Percentiles rank a stretch among this genome's conserved stretches.
phyloP scores from a whole-genome alignment of 192 early-diverging fungal species.

The Lunasporangiospora selenospora region DNA sequence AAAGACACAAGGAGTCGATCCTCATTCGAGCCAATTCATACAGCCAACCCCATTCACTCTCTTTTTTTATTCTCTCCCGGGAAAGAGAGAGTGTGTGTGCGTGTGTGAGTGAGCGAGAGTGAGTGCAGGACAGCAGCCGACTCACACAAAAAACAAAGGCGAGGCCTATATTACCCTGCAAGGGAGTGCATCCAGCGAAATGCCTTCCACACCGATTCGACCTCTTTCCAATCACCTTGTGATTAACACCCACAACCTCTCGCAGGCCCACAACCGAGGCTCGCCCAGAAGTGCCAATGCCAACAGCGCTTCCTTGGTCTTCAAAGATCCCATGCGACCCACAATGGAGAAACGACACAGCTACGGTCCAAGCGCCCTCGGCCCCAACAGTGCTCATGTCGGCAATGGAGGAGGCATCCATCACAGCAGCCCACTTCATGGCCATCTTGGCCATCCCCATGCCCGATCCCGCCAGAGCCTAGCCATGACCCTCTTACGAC shows the following conservation, averaged over 20 bases:
- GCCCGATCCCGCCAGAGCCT: conserved; percentile 25
- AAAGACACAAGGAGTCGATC: no score
- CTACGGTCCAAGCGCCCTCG: conserved; percentile 19
- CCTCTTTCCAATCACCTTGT: conserved; percentile 42
- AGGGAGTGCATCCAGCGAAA: no score
- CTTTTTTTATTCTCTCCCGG: no score
- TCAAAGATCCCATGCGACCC: conserved; percentile 25
- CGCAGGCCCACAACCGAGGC: conserved; percentile 44
- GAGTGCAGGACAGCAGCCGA: no score
- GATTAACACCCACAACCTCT: conserved; percentile 48
- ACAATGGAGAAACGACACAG: conserved; percentile 38
- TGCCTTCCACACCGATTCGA: conserved; percentile 37
- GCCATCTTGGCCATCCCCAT: conserved; percentile 31
- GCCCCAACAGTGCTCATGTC: neutral
- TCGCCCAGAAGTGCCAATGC: conserved; percentile 37
- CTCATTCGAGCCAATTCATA: no score
- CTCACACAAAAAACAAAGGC: no score
- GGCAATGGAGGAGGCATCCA: neutral
- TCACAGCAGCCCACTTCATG: neutral
- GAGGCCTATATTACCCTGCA: no score
- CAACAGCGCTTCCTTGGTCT: conserved; percentile 1
- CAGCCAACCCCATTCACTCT: no score
- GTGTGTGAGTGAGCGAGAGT: no score
- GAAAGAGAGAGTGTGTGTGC: no score
- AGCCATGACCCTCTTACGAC: conserved; percentile 18